Conservation (phyloP, 345 rosid species). For the Rhodamnia rubescens region DNA sequence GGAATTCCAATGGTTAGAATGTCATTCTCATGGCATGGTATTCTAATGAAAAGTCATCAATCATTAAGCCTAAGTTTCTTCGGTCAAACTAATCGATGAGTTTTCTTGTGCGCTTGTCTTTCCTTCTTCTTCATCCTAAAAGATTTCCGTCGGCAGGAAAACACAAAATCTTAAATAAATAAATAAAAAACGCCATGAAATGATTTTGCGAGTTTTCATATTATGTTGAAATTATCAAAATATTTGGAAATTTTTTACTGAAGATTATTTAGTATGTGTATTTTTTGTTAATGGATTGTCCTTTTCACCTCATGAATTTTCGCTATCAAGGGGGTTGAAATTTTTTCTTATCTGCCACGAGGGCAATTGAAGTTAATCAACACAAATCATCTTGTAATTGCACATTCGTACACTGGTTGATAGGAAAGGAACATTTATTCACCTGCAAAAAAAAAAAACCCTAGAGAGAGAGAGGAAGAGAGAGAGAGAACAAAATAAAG, state of each 20-base stretch:
- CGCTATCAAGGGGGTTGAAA: neutral
- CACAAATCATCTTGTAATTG: neutral
- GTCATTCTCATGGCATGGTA: conserved; percentile 30
- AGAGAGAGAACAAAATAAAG: neutral
- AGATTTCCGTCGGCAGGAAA: conserved; percentile 3
- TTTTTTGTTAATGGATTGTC: neutral
- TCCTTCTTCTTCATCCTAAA: neutral
- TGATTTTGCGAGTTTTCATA: neutral
- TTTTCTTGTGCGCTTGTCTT: neutral
- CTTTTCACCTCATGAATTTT: neutral
- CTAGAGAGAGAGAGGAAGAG: neutral
- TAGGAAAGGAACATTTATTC: neutral
- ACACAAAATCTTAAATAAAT: neutral
- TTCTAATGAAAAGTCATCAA: neutral
- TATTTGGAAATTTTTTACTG: neutral
- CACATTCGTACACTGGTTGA: neutral
- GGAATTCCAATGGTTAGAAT: conserved; percentile 15
- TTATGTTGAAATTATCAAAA: neutral
- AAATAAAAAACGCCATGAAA: neutral
- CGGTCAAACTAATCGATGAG: conserved; percentile 21
- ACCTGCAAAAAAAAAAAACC: neutral
- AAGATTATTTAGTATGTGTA: neutral
- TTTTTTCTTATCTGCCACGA: neutral
- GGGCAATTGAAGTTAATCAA: neutral
- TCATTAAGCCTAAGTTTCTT: neutral